These are phyloP conservation scores for Bathelium albidoporum DNA, from an alignment of 495 filamentous ascomycete species.

Conservation along the genomic window DNA sequence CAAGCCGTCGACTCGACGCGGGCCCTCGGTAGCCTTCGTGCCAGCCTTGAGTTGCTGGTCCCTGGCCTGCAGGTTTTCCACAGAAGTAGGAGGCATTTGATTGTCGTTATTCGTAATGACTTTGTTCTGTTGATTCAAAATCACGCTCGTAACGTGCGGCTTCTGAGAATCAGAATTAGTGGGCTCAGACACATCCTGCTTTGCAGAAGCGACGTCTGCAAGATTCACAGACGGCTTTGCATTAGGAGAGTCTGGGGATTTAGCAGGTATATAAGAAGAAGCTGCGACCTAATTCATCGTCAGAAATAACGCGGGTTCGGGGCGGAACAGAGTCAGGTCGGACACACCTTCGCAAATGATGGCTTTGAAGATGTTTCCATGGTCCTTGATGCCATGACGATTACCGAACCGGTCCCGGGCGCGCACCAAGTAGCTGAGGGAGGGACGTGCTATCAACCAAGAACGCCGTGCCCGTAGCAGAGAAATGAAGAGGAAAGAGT, in stretches of 20 bases:
- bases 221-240: background rate
- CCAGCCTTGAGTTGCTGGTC: background rate
- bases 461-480: background rate
- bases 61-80: slow-evolving; percentile 2
- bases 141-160: background rate
- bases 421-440: slow-evolving; percentile 2
- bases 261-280: slow-evolving; percentile 28
- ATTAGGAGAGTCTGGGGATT: slow-evolving; percentile 6
- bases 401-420: background rate
- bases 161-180: slow-evolving; percentile 3
- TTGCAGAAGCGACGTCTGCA: background rate
- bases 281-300: slow-evolving; percentile 39
- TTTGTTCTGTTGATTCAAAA: background rate
- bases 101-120: background rate
- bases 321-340: background rate
- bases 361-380: slow-evolving; percentile 24
- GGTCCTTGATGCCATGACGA: slow-evolving; percentile 17
- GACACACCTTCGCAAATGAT: slow-evolving; percentile 47
- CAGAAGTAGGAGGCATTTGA: background rate
- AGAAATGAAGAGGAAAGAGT: slow-evolving; percentile 18
- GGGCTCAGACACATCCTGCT: background rate
- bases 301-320: background rate
- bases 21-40: background rate
- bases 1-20: slow-evolving; percentile 7
- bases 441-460: background rate